phyloP scores from a whole-genome alignment of 116 monocot genomes.

The Iris pallida region DNA sequence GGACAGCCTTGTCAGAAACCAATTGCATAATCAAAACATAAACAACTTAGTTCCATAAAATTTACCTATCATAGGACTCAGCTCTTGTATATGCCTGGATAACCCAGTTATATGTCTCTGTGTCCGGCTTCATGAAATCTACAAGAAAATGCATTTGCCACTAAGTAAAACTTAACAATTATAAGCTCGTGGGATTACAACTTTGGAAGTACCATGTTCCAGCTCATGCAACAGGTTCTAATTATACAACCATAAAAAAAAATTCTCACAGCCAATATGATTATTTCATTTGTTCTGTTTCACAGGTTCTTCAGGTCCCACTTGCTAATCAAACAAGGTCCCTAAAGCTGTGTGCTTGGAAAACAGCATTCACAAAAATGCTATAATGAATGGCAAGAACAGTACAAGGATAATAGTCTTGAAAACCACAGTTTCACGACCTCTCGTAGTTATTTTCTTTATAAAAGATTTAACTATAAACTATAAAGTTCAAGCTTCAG shows the following conservation, averaged over 20 bases:
- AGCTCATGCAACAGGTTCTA: neutral
- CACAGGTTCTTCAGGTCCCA: too few relatives aligned
- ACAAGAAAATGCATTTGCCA: slow-evolving; percentile 9
- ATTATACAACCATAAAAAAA: neutral
- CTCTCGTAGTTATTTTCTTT: too few relatives aligned
- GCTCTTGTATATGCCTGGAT: slow-evolving; percentile 98
- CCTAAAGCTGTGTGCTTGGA: too few relatives aligned
- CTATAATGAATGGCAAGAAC: too few relatives aligned
- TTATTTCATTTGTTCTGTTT: neutral
- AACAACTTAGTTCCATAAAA: neutral
- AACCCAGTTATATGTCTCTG: slow-evolving; percentile 91
- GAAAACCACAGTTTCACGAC: too few relatives aligned
- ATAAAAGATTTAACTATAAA: too few relatives aligned
- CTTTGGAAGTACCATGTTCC: neutral
- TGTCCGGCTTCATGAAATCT: slow-evolving; percentile 97
- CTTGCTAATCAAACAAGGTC: too few relatives aligned
- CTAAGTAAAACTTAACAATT: neutral
- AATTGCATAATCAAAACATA: neutral
- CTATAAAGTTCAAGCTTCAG: too few relatives aligned
- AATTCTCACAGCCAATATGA: neutral
- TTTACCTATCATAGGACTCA: slow-evolving; percentile 90
- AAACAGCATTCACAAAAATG: too few relatives aligned
- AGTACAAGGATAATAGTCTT: too few relatives aligned
- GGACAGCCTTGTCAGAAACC: too few relatives aligned
- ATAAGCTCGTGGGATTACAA: neutral